These are phyloP conservation scores for Tetramitus jugosus DNA, from an alignment of 208 protist species.

Conservation along the genomic window DNA sequence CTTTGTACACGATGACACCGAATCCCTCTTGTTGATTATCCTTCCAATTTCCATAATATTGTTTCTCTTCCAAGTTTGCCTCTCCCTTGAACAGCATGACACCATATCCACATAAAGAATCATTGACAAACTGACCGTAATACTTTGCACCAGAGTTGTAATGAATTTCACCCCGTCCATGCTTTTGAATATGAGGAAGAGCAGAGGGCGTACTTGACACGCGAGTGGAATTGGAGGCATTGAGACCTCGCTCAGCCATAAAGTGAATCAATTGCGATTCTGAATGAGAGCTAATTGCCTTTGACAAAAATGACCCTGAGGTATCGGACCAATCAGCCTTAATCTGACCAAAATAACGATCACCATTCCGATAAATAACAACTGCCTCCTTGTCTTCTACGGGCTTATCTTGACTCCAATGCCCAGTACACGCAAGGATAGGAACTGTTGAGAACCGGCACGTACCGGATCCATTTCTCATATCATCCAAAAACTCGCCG, in stretches of 20 bases:
- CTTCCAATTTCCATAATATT: constrained; percentile 21
- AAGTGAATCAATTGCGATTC: too few species aligned
- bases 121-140: neutral
- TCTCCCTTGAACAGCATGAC: neutral
- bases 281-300: too few species aligned
- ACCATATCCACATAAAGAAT: neutral
- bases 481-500: neutral
- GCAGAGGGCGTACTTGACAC: too few species aligned
- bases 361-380: neutral
- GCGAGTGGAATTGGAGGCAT: too few species aligned
- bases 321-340: too few species aligned
- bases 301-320: neutral
- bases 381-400: neutral
- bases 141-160: neutral
- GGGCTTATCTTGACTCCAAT: neutral
- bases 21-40: constrained; percentile 13
- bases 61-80: neutral
- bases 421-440: neutral
- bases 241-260: too few species aligned
- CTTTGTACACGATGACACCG: neutral
- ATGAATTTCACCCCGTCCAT: neutral
- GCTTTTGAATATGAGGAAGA: neutral
- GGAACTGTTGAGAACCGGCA: neutral
- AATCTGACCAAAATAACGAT: neutral
- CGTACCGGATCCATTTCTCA: neutral